Percentiles rank a stretch among this genome's conserved stretches.
Conservation (phyloP, 2,329 filamentous ascomycete genomes). For the Cercospora beticola region DNA sequence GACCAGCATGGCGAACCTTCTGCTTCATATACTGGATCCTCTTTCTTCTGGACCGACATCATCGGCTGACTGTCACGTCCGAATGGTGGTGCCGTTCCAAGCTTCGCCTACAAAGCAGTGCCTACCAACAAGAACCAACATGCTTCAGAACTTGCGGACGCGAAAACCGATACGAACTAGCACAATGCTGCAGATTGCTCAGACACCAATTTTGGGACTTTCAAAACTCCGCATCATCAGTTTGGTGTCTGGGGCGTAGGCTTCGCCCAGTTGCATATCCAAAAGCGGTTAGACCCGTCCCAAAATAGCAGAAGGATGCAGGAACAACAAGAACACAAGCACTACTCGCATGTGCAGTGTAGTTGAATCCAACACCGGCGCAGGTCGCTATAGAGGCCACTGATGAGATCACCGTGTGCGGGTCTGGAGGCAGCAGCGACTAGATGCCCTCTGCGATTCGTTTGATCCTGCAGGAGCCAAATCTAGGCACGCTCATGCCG, state of each 20-base stretch:
- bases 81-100: background rate
- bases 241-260: background rate
- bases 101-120: constrained; percentile 8
- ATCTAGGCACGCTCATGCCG: background rate
- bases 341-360: background rate
- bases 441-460: background rate
- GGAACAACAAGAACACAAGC: constrained; percentile 4
- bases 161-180: constrained; percentile 5
- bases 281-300: background rate
- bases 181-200: constrained; percentile 8
- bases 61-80: background rate
- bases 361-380: background rate
- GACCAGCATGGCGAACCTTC: background rate
- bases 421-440: background rate
- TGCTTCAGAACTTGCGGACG: background rate
- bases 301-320: constrained; percentile 9
- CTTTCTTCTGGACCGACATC: background rate
- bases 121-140: constrained; percentile 11
- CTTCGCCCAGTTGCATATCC: constrained; percentile 6
- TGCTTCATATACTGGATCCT: constrained; percentile 9
- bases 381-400: background rate
- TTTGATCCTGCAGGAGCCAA: background rate
- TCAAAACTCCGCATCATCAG: background rate
- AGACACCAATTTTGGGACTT: background rate
- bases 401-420: background rate